These are phyloP conservation scores for Chrysanthemum seticuspe DNA, from an alignment of 129 eudicot species.

Conservation along the genomic window DNA sequence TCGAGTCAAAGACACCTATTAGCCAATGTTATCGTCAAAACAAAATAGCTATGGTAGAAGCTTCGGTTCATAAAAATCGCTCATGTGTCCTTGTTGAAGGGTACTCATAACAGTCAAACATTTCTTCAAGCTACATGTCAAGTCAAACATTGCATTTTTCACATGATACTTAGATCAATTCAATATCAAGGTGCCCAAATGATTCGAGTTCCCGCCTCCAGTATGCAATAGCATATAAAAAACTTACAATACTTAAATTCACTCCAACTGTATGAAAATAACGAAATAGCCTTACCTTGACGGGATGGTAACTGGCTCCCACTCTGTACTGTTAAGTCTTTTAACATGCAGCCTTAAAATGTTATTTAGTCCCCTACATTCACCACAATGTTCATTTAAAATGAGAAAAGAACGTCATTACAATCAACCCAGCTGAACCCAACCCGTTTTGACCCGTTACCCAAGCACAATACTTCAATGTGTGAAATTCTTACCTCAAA, in stretches of 20 bases:
- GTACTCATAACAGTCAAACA: background rate
- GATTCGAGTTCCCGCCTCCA: conserved; percentile 12
- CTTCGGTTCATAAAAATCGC: background rate
- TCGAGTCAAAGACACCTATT: too few species aligned
- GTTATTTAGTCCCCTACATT: conserved; percentile 85
- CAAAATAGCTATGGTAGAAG: background rate
- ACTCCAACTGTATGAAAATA: conserved; percentile 1
- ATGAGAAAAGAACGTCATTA: background rate
- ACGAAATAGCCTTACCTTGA: conserved; percentile 66
- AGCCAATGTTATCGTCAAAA: background rate
- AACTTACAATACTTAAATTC: background rate
- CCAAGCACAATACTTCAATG: background rate
- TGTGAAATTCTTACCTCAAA: conserved; percentile 61
- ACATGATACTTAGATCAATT: conserved; percentile 16
- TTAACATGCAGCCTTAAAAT: conserved; percentile 79
- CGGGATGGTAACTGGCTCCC: conserved; percentile 85
- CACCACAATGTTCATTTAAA: conserved; percentile 20
- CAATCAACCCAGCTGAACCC: background rate
- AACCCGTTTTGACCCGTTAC: background rate
- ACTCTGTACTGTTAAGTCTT: conserved; percentile 53
- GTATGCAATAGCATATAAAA: background rate
- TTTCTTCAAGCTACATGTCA: conserved; percentile 7
- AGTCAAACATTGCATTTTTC: conserved; percentile 4
- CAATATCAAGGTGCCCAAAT: background rate
- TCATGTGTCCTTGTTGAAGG: background rate